Percentiles rank a stretch among this genome's conserved stretches.
phyloP scores from a whole-genome alignment of 192 early-diverging fungal species.

The Mortierella antarctica region DNA sequence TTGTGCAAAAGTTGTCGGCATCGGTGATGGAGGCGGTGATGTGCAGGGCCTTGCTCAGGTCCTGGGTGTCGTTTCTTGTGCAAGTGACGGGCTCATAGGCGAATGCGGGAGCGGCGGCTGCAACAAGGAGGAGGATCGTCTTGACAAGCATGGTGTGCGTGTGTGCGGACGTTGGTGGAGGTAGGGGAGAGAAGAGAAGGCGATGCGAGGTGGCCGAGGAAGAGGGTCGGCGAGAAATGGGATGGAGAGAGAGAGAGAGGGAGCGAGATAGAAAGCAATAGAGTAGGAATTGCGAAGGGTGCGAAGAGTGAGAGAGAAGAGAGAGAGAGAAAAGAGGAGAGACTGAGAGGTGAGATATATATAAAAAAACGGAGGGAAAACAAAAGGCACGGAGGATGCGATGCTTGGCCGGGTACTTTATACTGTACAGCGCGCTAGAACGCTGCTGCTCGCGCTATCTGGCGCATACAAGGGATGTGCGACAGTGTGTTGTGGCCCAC shows the following conservation, averaged over 20 bases:
- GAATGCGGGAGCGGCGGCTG: constrained; percentile 14
- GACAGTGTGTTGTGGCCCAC: too few species aligned
- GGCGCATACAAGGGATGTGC: too few species aligned
- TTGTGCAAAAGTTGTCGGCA: constrained; percentile 24
- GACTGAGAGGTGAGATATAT: background rate
- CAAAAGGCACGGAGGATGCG: background rate
- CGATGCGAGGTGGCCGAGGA: too few species aligned
- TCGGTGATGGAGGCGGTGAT: constrained; percentile 17
- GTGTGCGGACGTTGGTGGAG: background rate
- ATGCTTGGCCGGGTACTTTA: background rate
- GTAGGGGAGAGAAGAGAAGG: too few species aligned
- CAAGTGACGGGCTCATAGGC: constrained; percentile 32
- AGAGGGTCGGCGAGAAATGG: background rate
- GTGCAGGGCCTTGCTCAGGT: constrained; percentile 3
- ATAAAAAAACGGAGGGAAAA: background rate
- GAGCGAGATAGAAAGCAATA: background rate
- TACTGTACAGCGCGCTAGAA: background rate
- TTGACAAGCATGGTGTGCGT: constrained; percentile 9
- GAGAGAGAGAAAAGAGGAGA: constrained; percentile 1
- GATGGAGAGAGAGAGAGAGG: background rate
- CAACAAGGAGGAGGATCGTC: constrained; percentile 9
- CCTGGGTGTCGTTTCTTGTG: background rate
- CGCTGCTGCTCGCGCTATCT: too few species aligned
- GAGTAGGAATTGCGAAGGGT: background rate
- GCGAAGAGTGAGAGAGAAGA: background rate